Conservation (phyloP, 768 basidiomycete species). For the Russula griseocarnosa region DNA sequence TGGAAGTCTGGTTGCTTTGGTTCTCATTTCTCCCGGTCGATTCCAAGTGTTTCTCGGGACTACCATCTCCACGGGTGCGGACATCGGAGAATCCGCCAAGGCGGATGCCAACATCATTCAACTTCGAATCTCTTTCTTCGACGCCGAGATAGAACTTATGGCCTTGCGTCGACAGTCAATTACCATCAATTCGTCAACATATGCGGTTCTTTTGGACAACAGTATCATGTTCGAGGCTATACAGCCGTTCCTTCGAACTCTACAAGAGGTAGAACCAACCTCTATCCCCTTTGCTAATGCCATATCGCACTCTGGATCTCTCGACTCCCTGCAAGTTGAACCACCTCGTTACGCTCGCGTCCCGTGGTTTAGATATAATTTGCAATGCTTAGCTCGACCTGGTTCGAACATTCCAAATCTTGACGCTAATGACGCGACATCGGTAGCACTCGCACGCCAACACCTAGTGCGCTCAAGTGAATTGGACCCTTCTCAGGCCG, state of each 20-base stretch:
- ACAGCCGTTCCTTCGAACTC: conserved; percentile 24
- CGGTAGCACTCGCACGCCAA: conserved; percentile 46
- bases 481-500: conserved; percentile 67
- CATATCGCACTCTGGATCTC: conserved; percentile 9
- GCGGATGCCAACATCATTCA: conserved; percentile 36
- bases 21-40: conserved; percentile 36
- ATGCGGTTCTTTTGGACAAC: conserved; percentile 26
- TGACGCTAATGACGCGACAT: conserved; percentile 40
- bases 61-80: conserved; percentile 41
- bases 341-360: conserved; percentile 17
- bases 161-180: conserved; percentile 38
- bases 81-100: conserved; percentile 46
- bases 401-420: conserved; percentile 38
- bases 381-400: conserved; percentile 46
- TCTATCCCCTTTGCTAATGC: conserved; percentile 18
- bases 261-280: conserved; percentile 24
- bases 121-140: conserved; percentile 60
- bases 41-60: conserved; percentile 50
- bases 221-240: conserved; percentile 24
- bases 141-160: conserved; percentile 50
- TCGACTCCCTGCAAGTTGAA: conserved; percentile 5
- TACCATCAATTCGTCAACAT: conserved; percentile 29
- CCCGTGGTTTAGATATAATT: conserved; percentile 54
- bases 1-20: conserved; percentile 61
- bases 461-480: conserved; percentile 47